phyloP scores from a whole-genome alignment of 1,139 yeast species.

The Candida buenavistaensis region DNA sequence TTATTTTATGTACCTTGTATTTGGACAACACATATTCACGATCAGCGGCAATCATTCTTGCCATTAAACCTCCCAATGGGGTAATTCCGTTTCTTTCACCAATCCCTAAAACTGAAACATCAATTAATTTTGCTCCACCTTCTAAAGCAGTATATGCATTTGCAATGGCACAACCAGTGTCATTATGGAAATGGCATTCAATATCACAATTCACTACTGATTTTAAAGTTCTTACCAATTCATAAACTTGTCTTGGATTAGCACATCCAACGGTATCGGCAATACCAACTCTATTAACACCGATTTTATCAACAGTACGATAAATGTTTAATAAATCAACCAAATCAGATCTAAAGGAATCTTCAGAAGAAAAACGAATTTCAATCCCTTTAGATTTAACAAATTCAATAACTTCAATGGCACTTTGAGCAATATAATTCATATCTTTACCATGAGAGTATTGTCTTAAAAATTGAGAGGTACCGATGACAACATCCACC shows the following conservation, averaged over 20 bases:
- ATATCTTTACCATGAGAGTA: conserved; percentile 98
- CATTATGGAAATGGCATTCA: conserved; percentile 98
- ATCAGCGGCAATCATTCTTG: conserved; percentile 98
- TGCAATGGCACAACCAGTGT: conserved; percentile 98
- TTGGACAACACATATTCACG: conserved; percentile 94
- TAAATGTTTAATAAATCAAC: conserved; percentile 94
- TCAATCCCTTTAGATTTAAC: conserved; percentile 97
- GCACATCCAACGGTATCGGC: conserved; percentile 99
- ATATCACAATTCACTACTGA: conserved; percentile 95
- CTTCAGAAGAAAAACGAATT: conserved; percentile 95
- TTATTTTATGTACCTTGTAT: conserved; percentile 92
- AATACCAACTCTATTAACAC: conserved; percentile 98
- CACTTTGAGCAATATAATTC: conserved; percentile 96
- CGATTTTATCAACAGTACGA: conserved; percentile 95
- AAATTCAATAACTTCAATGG: conserved; percentile 94
- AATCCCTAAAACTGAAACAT: conserved; percentile 93
- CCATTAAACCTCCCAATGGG: conserved; percentile 97
- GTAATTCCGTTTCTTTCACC: conserved; percentile 99
- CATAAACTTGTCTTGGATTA: conserved; percentile 98
- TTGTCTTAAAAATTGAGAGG: conserved; percentile 92
- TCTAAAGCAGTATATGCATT: conserved; percentile 97
- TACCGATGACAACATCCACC: conserved; percentile 97
- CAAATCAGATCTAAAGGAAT: conserved; percentile 94
- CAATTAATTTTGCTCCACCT: conserved; percentile 95
- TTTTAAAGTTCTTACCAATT: conserved; percentile 88